Evolutionary conservation across 1,139 yeast genomes (phyloP).

Genomic region (Blastobotrys persicus): DNA sequence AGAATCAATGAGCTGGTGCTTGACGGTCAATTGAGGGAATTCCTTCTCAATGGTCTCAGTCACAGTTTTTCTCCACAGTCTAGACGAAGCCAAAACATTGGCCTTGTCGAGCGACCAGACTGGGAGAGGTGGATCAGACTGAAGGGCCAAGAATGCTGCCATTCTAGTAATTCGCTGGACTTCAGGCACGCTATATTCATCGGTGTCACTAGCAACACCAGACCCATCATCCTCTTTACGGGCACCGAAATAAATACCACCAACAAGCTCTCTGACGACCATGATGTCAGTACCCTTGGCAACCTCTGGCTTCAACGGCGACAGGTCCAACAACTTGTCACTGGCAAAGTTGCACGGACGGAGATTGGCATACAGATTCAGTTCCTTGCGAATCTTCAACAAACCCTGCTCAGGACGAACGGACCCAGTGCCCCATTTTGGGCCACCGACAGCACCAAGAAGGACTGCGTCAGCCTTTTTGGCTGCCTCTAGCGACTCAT

Average conservation of each 20-base stretch:
- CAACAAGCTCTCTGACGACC: conserved; percentile 94
- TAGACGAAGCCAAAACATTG: conserved; percentile 90
- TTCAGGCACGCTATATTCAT: conserved; percentile 83
- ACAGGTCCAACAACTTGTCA: conserved; percentile 75
- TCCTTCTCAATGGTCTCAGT: conserved; percentile 79
- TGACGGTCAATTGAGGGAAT: conserved; percentile 80
- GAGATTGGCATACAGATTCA: conserved; percentile 89
- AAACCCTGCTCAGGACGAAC: conserved; percentile 98
- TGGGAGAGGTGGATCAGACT: conserved; percentile 88
- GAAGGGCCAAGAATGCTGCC: conserved; percentile 97
- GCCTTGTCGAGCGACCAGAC: conserved; percentile 97
- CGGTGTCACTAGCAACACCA: conserved; percentile 90
- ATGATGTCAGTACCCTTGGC: conserved; percentile 88
- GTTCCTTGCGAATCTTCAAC: conserved; percentile 87
- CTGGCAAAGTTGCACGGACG: conserved; percentile 96
- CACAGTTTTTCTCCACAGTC: conserved; percentile 94
- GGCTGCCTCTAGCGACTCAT: conserved; percentile 78
- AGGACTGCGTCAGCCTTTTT: conserved; percentile 88
- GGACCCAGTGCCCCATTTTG: conserved; percentile 91
- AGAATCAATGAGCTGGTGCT: conserved; percentile 95
- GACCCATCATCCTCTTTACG: conserved; percentile 87
- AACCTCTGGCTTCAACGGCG: conserved; percentile 80
- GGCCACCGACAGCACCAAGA: conserved; percentile 98
- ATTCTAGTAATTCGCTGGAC: conserved; percentile 93
- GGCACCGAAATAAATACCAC: conserved; percentile 97